Percentiles rank a stretch among this genome's conserved stretches.
Conservation (phyloP, 306 rosid species). For the Senna tora region DNA sequence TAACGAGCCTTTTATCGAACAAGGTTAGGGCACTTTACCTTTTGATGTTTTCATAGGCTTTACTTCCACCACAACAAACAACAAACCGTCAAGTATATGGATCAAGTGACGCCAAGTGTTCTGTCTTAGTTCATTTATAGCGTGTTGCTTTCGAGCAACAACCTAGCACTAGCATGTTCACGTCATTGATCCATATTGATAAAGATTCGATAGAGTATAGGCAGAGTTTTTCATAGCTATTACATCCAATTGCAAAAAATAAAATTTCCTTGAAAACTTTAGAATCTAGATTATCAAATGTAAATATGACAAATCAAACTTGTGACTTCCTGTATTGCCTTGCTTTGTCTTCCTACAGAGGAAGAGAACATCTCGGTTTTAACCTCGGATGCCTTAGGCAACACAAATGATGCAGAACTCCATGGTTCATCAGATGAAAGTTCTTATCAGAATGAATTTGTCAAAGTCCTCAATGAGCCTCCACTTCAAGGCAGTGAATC, state of each 20-base stretch:
- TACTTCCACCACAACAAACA: too few relatives aligned
- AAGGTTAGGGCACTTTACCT: conserved; percentile 51
- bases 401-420: conserved; percentile 42
- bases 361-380: conserved; percentile 39
- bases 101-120: too few relatives aligned
- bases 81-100: too few relatives aligned
- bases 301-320: conserved; percentile 7
- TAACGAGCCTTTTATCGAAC: conserved; percentile 45
- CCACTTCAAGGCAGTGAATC: conserved; percentile 40
- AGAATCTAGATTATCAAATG: neutral
- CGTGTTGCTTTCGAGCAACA: too few relatives aligned
- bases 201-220: too few relatives aligned
- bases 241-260: neutral
- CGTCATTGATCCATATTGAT: too few relatives aligned
- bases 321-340: conserved; percentile 26
- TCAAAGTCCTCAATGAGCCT: conserved; percentile 29
- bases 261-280: conserved; percentile 1
- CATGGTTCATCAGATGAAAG: conserved; percentile 33
- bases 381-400: conserved; percentile 25
- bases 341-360: conserved; percentile 50
- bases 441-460: conserved; percentile 39
- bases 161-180: too few relatives aligned
- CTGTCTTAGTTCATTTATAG: too few relatives aligned
- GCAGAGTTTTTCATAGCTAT: too few relatives aligned
- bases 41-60: conserved; percentile 2